These are phyloP conservation scores for Lepiota subincarnata DNA, from an alignment of 768 basidiomycete genomes.

Conservation along the genomic window DNA sequence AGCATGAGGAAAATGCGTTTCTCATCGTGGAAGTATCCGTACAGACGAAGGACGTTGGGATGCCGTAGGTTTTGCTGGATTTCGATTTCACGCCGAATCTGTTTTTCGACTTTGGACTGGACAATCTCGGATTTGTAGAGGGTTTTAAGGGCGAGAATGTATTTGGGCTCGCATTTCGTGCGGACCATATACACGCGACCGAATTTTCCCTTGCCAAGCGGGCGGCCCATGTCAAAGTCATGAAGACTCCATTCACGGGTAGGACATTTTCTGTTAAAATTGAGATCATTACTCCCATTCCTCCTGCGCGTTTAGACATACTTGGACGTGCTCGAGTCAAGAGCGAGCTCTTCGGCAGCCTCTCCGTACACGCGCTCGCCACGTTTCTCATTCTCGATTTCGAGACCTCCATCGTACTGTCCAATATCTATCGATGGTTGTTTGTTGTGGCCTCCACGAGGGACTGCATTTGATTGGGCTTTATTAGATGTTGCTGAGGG, in stretches of 20 bases:
- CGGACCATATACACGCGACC: constrained; percentile 98
- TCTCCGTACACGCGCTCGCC: constrained; percentile 74
- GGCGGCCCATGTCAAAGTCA: constrained; percentile 91
- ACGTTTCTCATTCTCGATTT: constrained; percentile 78
- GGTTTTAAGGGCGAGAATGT: constrained; percentile 95
- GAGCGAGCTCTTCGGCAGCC: constrained; percentile 73
- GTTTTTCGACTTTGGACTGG: constrained; percentile 88
- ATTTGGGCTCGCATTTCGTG: constrained; percentile 82
- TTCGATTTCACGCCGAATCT: constrained; percentile 95
- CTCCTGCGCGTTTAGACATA: constrained; percentile 27
- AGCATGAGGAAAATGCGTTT: constrained; percentile 98
- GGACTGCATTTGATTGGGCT: constrained; percentile 13
- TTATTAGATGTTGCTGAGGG: constrained; percentile 12
- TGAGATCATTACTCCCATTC: not conserved
- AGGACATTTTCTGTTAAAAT: constrained; percentile 48
- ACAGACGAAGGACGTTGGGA: constrained; percentile 89
- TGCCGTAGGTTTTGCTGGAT: constrained; percentile 96
- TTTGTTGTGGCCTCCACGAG: constrained; percentile 20
- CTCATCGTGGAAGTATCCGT: constrained; percentile 97
- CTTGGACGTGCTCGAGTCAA: constrained; percentile 78
- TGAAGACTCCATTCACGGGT: constrained; percentile 83
- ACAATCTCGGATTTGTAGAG: constrained; percentile 97
- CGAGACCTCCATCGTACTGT: constrained; percentile 94
- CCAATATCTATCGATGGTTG: constrained; percentile 68
- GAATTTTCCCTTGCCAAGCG: constrained; percentile 98